Evolutionary conservation across 495 filamentous ascomycete species (phyloP).

Genomic region (Penicillium salamii): DNA sequence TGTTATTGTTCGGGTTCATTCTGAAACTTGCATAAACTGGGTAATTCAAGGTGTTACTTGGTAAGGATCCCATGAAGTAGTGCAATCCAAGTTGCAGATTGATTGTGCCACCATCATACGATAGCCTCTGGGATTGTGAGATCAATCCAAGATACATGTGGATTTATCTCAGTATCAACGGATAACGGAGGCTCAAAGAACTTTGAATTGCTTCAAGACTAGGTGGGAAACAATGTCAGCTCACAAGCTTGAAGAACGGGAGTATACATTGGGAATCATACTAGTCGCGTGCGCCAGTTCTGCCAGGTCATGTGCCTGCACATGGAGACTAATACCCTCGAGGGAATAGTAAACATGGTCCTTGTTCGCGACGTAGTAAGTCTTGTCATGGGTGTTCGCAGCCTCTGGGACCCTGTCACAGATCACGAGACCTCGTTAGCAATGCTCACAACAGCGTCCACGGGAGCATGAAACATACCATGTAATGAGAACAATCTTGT

Average conservation of each 20-base stretch:
- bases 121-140: no score
- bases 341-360: constrained; percentile 19
- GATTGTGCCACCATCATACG: no score
- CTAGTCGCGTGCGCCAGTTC: constrained; percentile 18
- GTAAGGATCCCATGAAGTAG: no score
- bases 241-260: not conserved
- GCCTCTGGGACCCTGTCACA: constrained; percentile 16
- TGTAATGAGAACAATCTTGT: constrained; percentile 22
- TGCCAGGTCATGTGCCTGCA: constrained; percentile 14
- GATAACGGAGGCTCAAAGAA: not conserved
- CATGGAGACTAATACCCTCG: constrained; percentile 21
- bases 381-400: constrained; percentile 17
- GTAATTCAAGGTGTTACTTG: no score
- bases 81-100: no score
- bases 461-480: constrained; percentile 13
- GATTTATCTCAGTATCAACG: no score
- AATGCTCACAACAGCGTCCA: no score
- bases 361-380: constrained; percentile 22
- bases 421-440: not conserved
- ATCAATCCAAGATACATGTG: no score
- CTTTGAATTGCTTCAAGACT: not conserved
- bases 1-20: no score
- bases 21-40: no score
- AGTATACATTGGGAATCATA: constrained; percentile 5
- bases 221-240: not conserved